Base-by-base conservation (phyloP, 768 basidiomycete species). In the Hericium alpestre region DNA sequence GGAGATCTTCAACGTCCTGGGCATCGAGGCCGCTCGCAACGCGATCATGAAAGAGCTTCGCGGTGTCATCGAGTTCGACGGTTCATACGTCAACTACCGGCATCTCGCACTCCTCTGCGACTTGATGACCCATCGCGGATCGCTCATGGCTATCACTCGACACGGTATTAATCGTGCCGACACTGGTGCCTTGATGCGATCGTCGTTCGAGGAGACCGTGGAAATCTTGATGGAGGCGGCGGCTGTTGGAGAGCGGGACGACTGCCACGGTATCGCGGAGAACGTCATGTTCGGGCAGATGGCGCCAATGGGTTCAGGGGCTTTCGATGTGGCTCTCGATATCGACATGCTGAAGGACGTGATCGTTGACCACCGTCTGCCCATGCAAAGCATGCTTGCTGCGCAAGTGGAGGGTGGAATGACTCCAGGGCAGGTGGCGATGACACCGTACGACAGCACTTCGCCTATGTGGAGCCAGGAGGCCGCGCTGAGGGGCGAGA, bases 181-280 rank as follows among this genome's bases (percentile, higher is more conserved):
- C 65, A 97, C 96, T n/a, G 96, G 96, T 18, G 95, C 96, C 4
- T 77, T 99, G 54, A 98, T 98, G 87, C 79, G 96, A 52, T 98
- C 93, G 70, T 98, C 96, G 1, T 99, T 99, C 78, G 96, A 99
- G 70, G 96, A 98, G 76, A 99, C 96, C 2, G 96, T 99, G 59
- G 96, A 99, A 69, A 97, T 98, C 65, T 72, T 99, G 56, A 94
- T 98, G 87, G 96, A 99, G 69, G 96, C 96, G 0, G 96, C 96
- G 1, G 93, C 95, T 1, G 89, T 94, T 22, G 96, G 96, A 55
- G 95, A 98, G 75, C 91, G 93, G 70, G 96, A 99, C 62, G 95
- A 98, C 64, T 99, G 96, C 68, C 91, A 91, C 55, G 96, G 95
- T 47, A 84, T 99, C 37, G 96, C 96, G n/a, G 95, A 98, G 77